A percentile compares a stretch with the other conserved stretches of the same genome.
phyloP scores from a whole-genome alignment of 345 rosid genomes.

The Mercurialis annua region DNA sequence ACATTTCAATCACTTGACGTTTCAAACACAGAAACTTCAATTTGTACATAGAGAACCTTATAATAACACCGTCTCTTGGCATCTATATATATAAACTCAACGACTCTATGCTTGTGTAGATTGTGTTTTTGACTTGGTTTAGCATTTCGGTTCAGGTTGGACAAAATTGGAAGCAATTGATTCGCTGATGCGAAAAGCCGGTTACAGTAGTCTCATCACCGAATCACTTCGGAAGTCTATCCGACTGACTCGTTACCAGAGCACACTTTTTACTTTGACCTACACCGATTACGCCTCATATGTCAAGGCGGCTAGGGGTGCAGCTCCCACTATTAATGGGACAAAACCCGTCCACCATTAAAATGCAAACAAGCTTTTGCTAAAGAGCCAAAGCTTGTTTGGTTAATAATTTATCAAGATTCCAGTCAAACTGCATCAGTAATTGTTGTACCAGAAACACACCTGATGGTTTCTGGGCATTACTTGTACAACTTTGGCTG shows the following conservation, averaged over 20 bases:
- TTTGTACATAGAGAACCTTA: background rate
- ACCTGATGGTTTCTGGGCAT: background rate
- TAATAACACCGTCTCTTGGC: too few species aligned
- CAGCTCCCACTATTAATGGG: slow-evolving; percentile 56
- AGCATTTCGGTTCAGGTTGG: slow-evolving; percentile 58
- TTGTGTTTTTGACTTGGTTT: background rate
- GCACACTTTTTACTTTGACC: slow-evolving; percentile 76
- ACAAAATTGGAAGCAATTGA: slow-evolving; percentile 76
- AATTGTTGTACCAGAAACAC: slow-evolving; percentile 15
- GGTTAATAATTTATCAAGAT: slow-evolving; percentile 8
- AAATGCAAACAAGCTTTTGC: slow-evolving; percentile 30
- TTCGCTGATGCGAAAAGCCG: slow-evolving; percentile 89
- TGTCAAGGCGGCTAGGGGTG: slow-evolving; percentile 67
- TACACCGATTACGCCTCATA: slow-evolving; percentile 70
- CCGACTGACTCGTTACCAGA: slow-evolving; percentile 84
- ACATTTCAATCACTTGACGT: too few species aligned
- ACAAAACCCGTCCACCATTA: slow-evolving; percentile 36
- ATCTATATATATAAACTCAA: too few species aligned
- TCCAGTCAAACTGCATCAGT: slow-evolving; percentile 25
- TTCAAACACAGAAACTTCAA: background rate
- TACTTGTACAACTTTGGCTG: background rate
- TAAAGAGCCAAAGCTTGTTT: slow-evolving; percentile 28
- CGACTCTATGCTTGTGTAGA: background rate
- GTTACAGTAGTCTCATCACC: slow-evolving; percentile 56
- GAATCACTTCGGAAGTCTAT: slow-evolving; percentile 67